Evolutionary conservation across 139 green algal species (phyloP).

Genomic region (Picochlorum sp.): DNA sequence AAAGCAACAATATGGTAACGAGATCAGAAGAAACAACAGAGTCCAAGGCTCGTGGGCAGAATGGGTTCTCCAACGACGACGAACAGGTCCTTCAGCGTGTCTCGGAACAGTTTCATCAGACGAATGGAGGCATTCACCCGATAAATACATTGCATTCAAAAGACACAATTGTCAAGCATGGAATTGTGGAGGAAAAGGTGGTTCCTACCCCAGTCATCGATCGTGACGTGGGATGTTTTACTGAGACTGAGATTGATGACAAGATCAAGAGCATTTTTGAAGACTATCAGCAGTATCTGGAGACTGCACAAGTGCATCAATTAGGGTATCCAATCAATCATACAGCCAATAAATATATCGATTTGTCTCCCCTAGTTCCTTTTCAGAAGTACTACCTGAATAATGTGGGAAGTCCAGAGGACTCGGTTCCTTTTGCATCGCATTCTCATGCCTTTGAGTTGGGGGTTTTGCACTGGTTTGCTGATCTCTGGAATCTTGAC

Average conservation of each 20-base stretch:
- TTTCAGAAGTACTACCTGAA: background rate
- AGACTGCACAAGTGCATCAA: constrained; percentile 1
- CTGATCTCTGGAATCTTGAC: background rate
- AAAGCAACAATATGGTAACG: too few relatives aligned
- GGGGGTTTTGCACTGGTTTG: background rate
- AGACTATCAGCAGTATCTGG: background rate
- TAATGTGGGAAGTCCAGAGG: background rate
- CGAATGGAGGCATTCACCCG: too few relatives aligned
- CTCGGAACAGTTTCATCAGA: too few relatives aligned
- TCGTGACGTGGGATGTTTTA: background rate
- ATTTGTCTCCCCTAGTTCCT: background rate
- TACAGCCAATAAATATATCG: background rate
- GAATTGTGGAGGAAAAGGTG: background rate
- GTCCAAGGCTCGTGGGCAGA: too few relatives aligned
- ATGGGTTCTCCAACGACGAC: too few relatives aligned
- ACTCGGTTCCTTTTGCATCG: background rate
- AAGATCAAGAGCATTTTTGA: background rate
- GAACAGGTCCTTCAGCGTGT: too few relatives aligned
- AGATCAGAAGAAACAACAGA: too few relatives aligned
- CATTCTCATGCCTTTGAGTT: background rate
- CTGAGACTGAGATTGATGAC: background rate
- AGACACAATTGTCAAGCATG: background rate
- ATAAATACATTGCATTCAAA: background rate
- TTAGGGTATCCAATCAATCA: background rate
- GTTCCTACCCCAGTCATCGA: background rate